Evolutionary conservation across 164 flowering plant species (phyloP), one percentile per base, ranked within the genome.

Genomic region (Liquidambar formosana): DNA sequence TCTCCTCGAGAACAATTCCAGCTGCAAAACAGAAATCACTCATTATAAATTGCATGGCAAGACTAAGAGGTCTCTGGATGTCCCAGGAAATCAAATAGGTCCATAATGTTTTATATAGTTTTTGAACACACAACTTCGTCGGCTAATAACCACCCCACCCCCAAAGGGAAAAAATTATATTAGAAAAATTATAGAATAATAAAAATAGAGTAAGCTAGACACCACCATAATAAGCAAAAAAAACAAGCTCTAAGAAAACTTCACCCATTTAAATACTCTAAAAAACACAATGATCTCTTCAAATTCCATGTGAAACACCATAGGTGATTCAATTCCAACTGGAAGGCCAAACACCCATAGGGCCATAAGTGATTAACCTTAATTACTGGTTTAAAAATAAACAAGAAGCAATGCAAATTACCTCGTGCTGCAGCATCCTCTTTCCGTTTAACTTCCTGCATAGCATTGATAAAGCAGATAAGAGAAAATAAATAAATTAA

Each of bases 371-470:
- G 12, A 2, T 16, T 45, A 33, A n/a, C 38, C 26, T 12, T n/a
- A 10, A 51, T 52, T 10, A 18, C 41, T 64, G 41, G 12, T 11
- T 64, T 28, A 19, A 52, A 25, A 60, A 66, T 6, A 26, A 65
- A 12, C 41, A 23, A 12, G 61, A 48, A 61, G 38, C 48, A 59
- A 53, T 8, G 43, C 12, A 60, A 43, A 23, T 51, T 77, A 95
- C 99, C 99, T 77, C 92, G 85, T 65, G 93, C 88, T 48, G 89
- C 96, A 76, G 98, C 98, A 60, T 96, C 99, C 85, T 96, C 98
- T 83, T 78, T 91, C 76, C 98, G 78, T 77, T 79, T 91, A 27
- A 96, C 75, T 43, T 86, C 97, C 98, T 95, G 78, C 70, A 77
- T 6, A 48, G 44, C 63, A 79, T 57, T 26, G 65, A 64, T 5